Evolutionary conservation across 305 asterid genomes (phyloP).

Genomic region (Rubia peregrina): DNA sequence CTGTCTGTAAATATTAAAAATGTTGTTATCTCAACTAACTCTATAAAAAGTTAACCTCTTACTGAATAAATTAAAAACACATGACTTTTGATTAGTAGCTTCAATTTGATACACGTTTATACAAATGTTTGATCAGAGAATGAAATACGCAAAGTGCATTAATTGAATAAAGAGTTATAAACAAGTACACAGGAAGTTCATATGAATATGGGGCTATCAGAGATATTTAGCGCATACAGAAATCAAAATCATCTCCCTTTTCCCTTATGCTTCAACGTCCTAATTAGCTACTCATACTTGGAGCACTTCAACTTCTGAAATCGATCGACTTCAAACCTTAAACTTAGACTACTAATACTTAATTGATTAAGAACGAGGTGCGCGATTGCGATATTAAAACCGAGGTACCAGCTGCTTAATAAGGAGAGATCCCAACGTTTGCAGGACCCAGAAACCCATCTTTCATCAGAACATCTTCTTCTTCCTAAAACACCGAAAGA

Average conservation of each 20-base stretch:
- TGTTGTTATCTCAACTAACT: not conserved
- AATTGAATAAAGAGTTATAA: conserved; percentile 5
- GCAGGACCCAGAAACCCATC: conserved; percentile 88
- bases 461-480: conserved; percentile 80
- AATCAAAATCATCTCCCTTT: conserved; percentile 14
- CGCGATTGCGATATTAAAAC: not conserved
- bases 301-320: not conserved
- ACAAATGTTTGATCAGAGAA: not conserved
- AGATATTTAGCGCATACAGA: conserved; percentile 8
- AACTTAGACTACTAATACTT: not conserved
- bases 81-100: not conserved
- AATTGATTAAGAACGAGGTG: not conserved
- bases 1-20: not conserved
- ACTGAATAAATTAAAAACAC: not conserved
- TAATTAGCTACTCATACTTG: not conserved
- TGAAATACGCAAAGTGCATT: not conserved
- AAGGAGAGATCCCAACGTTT: conserved; percentile 82
- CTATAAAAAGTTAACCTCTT: no score
- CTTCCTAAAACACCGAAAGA: conserved; percentile 41
- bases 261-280: conserved; percentile 2
- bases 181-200: conserved; percentile 20
- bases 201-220: conserved; percentile 6
- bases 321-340: not conserved
- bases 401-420: conserved; percentile 25
- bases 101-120: not conserved